phyloP scores from a whole-genome alignment of 805 yeast species.

The Kodamaea lidongshanica region DNA sequence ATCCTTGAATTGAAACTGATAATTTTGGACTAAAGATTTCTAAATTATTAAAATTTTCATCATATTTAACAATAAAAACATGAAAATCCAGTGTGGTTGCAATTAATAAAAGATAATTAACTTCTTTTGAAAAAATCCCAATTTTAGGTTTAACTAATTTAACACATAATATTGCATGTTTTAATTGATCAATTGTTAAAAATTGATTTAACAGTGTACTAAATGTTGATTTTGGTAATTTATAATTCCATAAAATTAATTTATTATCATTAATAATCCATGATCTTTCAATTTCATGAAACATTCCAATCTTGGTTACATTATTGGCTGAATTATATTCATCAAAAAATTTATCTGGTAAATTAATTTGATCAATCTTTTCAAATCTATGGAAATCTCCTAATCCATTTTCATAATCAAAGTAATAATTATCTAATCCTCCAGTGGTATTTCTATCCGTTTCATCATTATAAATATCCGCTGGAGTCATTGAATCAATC shows the following conservation, averaged over 20 bases:
- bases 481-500: conserved; percentile 54
- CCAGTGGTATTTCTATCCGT: conserved; percentile 37
- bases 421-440: conserved; percentile 59
- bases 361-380: conserved; percentile 56
- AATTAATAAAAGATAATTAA: conserved; percentile 65
- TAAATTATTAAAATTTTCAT: conserved; percentile 38
- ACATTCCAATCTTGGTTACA: conserved; percentile 72
- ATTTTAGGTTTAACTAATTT: conserved; percentile 75
- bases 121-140: conserved; percentile 72
- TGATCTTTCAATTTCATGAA: conserved; percentile 71
- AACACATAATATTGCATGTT: conserved; percentile 71
- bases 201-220: conserved; percentile 44
- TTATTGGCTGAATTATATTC: conserved; percentile 64
- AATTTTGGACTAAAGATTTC: conserved; percentile 79
- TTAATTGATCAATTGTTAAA: conserved; percentile 75
- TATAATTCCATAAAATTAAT: conserved; percentile 79
- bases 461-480: conserved; percentile 48
- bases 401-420: conserved; percentile 38
- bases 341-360: conserved; percentile 77
- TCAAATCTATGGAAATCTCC: conserved; percentile 70
- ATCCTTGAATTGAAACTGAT: conserved; percentile 72
- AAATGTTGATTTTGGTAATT: conserved; percentile 45
- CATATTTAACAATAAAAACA: conserved; percentile 64
- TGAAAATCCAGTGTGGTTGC: conserved; percentile 77
- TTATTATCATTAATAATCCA: conserved; percentile 85